Evolutionary conservation across 2,329 filamentous ascomycete genomes (phyloP), one percentile per base, ranked within the genome.

Genomic region (Aspergillus aculeatinus): DNA sequence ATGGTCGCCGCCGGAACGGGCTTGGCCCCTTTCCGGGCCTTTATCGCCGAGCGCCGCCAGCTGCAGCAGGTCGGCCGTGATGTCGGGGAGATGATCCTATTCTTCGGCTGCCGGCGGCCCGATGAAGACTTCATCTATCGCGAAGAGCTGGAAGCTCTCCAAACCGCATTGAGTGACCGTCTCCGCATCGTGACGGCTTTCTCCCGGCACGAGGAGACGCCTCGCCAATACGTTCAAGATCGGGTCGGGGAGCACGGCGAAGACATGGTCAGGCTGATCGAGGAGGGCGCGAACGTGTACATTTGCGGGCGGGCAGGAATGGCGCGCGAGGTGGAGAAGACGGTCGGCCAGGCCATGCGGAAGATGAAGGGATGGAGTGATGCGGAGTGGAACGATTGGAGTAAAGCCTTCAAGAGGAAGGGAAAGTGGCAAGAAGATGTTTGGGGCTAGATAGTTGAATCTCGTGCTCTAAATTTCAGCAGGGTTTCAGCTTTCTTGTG

Each of bases 341-440:
- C 69, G 0, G 63, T 82, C 10, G 76, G 76, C 16, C 67, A 71
- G 19, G 72, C 73, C 2, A 72, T 81, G 63, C 70, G 61, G 52
- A 65, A 61, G 23, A 63, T 65, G 39, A 77, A 76, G 60, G 70
- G 68, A 0, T 78, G 79, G 75, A 68, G 64, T 14, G 78, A 81
- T 19, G 65, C 60, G 6, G 74, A 80, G 49, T 72, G 77, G 14
- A 78, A 78, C 57, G 72, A 74, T 54, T 84, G 81, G 81, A 76
- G 72, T 25, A 80, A 81, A 62, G 74, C 69, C 16, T 68, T 82
- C 44, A 83, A 82, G 76, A 80, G 77, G 65, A 74, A 75, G 29
- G 78, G 76, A n/a, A 82, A 81, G 67, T 84, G 81, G 81, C 78
- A 79, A 64, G 81, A 83, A 65, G 81, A 84, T 75, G 81, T 84